A percentile compares a stretch with the other conserved stretches of the same genome.
phyloP scores from a whole-genome alignment of 176 grass and related monocot species.

The Alopecurus myosuroides region DNA sequence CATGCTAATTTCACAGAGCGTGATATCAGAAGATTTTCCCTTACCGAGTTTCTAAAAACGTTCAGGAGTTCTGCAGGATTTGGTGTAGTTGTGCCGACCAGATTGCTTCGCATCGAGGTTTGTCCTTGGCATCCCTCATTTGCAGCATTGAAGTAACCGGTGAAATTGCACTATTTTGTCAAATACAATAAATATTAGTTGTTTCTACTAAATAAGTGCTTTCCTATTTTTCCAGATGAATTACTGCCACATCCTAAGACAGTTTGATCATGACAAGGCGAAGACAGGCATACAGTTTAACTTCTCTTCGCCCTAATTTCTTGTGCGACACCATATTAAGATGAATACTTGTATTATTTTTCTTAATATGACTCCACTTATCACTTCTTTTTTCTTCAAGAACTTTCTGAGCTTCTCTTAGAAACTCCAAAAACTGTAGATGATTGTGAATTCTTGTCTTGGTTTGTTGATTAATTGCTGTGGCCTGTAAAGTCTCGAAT shows the following conservation, averaged over 20 bases:
- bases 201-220: not conserved
- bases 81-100: slow-evolving; percentile 67
- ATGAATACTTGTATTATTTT: not conserved
- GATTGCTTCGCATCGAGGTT: slow-evolving; percentile 82
- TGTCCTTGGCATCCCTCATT: slow-evolving; percentile 16
- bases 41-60: slow-evolving; percentile 45
- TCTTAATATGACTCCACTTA: not conserved
- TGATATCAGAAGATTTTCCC: slow-evolving; percentile 45
- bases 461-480: not conserved
- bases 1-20: slow-evolving; percentile 46
- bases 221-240: slow-evolving; percentile 56
- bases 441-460: slow-evolving; percentile 18
- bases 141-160: not conserved
- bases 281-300: slow-evolving; percentile 90
- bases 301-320: slow-evolving; percentile 54
- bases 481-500: slow-evolving; percentile 10
- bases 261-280: slow-evolving; percentile 63
- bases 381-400: not conserved
- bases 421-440: not conserved
- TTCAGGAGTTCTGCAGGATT: slow-evolving; percentile 88
- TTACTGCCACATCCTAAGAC: slow-evolving; percentile 86
- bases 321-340: not conserved
- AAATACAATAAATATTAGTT: not conserved
- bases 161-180: not conserved
- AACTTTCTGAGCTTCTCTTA: not conserved